Percentiles rank a stretch among this genome's conserved stretches.
Evolutionary conservation across 108 stramenopile species (phyloP).

Genomic region (Cyclotella cryptica): DNA sequence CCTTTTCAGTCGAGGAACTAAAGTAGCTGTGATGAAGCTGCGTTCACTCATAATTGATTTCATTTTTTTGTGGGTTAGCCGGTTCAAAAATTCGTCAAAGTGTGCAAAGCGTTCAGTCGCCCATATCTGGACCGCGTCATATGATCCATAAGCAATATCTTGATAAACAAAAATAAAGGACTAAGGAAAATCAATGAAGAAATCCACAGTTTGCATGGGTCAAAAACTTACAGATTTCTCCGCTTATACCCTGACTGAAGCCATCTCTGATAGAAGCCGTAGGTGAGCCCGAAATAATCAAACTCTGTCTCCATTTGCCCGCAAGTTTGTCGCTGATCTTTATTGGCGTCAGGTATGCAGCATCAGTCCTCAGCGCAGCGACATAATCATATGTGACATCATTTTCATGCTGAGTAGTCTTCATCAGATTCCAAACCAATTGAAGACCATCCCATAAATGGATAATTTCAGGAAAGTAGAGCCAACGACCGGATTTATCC

Average conservation of each 20-base stretch:
- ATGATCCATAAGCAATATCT: constrained; percentile 61
- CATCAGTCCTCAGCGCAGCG: constrained; percentile 35
- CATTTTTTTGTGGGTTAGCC: neutral
- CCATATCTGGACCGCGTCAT: constrained; percentile 57
- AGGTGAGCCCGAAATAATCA: constrained; percentile 7
- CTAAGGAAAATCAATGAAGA: neutral
- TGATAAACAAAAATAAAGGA: constrained; percentile 13
- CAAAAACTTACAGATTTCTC: neutral
- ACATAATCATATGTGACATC: constrained; percentile 49
- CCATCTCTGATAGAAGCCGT: neutral
- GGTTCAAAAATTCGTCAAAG: constrained; percentile 41
- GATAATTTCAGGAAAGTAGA: constrained; percentile 16
- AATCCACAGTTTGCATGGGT: neutral
- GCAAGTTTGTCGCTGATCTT: constrained; percentile 31
- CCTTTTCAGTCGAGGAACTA: constrained; percentile 1
- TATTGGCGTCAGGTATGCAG: constrained; percentile 36
- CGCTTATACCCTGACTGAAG: neutral
- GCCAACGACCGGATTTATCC: constrained; percentile 8
- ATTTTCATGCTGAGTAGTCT: constrained; percentile 29
- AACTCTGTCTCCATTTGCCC: constrained; percentile 27
- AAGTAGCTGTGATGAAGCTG: neutral
- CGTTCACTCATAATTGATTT: neutral
- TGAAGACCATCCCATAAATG: constrained; percentile 34
- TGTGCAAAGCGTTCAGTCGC: constrained; percentile 54
- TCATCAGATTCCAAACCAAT: constrained; percentile 27